Evolutionary conservation across 805 yeast genomes (phyloP).

Genomic region (Candida manassasensis): DNA sequence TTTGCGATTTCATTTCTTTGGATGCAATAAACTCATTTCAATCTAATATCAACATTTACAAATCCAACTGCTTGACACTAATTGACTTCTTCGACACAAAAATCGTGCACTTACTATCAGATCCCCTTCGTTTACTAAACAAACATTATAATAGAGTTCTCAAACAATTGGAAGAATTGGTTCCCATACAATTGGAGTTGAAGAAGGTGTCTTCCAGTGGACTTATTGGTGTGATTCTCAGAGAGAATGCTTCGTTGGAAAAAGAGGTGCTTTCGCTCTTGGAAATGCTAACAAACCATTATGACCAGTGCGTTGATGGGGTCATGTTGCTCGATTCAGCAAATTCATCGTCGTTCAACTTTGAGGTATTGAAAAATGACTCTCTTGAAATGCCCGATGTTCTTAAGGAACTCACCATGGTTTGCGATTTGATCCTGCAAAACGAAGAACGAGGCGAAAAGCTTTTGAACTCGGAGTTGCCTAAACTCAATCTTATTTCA

Average conservation of each 20-base stretch:
- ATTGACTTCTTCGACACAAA: conserved; percentile 14
- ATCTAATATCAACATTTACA: conserved; percentile 23
- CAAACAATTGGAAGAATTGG: conserved; percentile 17
- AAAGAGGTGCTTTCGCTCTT: conserved; percentile 65
- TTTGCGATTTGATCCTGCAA: conserved; percentile 30
- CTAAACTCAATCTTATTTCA: conserved; percentile 12
- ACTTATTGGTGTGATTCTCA: conserved; percentile 19
- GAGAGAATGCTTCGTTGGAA: conserved; percentile 50
- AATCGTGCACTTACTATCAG: conserved; percentile 13
- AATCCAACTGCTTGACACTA: conserved; percentile 20
- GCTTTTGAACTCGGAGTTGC: conserved; percentile 12
- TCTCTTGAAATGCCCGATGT: conserved; percentile 55
- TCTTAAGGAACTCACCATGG: conserved; percentile 39
- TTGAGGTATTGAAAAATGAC: conserved; percentile 48
- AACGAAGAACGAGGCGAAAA: conserved; percentile 30
- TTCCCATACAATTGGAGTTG: conserved; percentile 15
- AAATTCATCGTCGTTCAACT: conserved; percentile 20
- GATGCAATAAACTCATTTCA: conserved; percentile 25
- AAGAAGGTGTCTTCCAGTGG: conserved; percentile 14
- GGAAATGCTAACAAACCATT: conserved; percentile 72
- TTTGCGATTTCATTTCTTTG: conserved; percentile 32
- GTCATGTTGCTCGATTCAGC: conserved; percentile 24
- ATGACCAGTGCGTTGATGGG: conserved; percentile 68
- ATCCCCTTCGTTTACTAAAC: conserved; percentile 12
- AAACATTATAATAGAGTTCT: conserved; percentile 12